A percentile compares a stretch with the other conserved stretches of the same genome.
phyloP scores from a whole-genome alignment of 345 rosid species.

The Ceriops tagal region DNA sequence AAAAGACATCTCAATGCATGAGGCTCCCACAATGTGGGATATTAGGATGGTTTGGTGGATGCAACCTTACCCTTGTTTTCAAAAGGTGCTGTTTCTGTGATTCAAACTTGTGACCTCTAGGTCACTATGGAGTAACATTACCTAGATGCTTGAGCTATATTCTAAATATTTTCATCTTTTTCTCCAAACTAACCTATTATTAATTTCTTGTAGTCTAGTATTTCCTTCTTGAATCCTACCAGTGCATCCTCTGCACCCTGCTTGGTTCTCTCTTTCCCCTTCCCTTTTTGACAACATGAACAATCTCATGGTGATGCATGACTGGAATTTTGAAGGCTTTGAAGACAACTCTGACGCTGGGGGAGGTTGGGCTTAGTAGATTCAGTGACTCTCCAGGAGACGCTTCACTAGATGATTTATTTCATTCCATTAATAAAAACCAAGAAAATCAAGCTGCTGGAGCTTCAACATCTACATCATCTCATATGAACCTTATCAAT shows the following conservation, averaged over 20 bases:
- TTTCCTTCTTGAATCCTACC: no score
- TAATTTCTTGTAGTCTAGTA: no score
- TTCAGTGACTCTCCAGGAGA: slow-evolving; percentile 95
- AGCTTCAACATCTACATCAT: slow-evolving; percentile 79
- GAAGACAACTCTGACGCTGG: slow-evolving; percentile 41
- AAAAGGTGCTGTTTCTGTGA: no score
- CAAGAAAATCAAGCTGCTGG: slow-evolving; percentile 51
- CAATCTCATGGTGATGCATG: slow-evolving; percentile 12
- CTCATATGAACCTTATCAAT: slow-evolving; percentile 57
- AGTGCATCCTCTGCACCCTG: not conserved
- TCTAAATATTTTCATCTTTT: no score
- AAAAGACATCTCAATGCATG: no score
- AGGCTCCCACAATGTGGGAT: no score
- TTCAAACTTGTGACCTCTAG: no score
- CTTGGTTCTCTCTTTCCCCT: not conserved
- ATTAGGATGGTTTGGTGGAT: no score
- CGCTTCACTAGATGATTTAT: slow-evolving; percentile 93
- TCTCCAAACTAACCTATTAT: no score
- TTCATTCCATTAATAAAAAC: slow-evolving; percentile 72
- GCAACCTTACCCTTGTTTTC: no score
- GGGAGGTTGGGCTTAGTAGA: slow-evolving; percentile 73
- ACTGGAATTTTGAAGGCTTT: slow-evolving; percentile 44
- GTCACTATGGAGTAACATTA: no score
- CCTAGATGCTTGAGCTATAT: no score
- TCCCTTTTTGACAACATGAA: not conserved